These are phyloP conservation scores for Podaxis rugospora DNA, from an alignment of 768 basidiomycete genomes.

Conservation along the genomic window DNA sequence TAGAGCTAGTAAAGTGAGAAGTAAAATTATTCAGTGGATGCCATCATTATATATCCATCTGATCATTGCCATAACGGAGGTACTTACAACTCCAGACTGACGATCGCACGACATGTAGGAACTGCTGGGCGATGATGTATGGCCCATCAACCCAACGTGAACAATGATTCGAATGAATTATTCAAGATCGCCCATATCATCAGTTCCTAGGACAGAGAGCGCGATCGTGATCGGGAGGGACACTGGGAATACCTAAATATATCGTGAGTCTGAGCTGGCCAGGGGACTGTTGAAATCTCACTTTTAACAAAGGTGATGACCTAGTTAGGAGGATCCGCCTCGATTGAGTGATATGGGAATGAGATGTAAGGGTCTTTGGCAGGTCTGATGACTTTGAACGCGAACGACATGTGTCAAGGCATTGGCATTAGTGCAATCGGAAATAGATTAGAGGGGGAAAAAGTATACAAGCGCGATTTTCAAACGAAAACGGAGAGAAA, in stretches of 20 bases:
- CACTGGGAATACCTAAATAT: too few relatives aligned
- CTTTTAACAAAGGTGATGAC: neutral
- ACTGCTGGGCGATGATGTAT: too few relatives aligned
- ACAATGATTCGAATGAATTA: neutral
- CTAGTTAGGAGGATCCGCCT: neutral
- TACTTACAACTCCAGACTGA: neutral
- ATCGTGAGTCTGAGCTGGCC: neutral
- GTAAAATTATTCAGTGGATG: neutral
- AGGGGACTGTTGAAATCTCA: neutral
- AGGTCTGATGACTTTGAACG: neutral
- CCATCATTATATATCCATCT: neutral
- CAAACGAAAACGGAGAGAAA: neutral
- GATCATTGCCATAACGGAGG: neutral
- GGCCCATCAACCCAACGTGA: too few relatives aligned
- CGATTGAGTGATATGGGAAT: neutral
- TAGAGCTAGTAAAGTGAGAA: neutral
- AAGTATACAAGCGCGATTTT: neutral
- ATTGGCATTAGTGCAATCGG: neutral
- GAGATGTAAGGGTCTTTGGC: neutral
- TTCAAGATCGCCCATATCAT: neutral
- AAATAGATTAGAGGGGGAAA: slow-evolving; percentile 1
- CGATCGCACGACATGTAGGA: neutral
- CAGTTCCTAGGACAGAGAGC: too few relatives aligned
- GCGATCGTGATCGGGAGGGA: too few relatives aligned
- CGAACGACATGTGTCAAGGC: neutral